Percentiles rank a stretch among this genome's conserved stretches.
Evolutionary conservation across 164 flowering plant species (phyloP).

Genomic region (Warburgia ugandensis): DNA sequence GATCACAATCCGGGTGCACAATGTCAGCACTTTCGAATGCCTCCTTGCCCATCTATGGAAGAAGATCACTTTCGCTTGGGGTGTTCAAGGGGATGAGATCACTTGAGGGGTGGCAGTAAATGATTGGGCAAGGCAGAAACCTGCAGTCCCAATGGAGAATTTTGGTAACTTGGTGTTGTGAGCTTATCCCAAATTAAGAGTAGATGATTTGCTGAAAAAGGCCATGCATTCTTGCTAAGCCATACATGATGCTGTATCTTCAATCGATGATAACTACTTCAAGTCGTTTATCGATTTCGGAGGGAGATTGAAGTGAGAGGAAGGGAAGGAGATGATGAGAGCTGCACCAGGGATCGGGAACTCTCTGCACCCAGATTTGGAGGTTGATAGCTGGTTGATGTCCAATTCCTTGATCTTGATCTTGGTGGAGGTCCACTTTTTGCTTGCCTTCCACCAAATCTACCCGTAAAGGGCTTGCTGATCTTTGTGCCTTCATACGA

Average conservation of each 20-base stretch:
- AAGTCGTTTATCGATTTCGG: slow-evolving; percentile 17
- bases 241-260: slow-evolving; percentile 10
- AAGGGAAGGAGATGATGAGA: slow-evolving; percentile 2
- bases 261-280: slow-evolving; percentile 10
- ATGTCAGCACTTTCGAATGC: slow-evolving; percentile 11
- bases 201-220: slow-evolving; percentile 6
- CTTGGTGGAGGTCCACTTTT: slow-evolving; percentile 17
- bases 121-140: slow-evolving; percentile 6
- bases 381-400: slow-evolving; percentile 17
- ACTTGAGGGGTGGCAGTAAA: slow-evolving; percentile 11
- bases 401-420: slow-evolving; percentile 10
- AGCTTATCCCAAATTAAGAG: slow-evolving; percentile 10
- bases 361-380: slow-evolving; percentile 5
- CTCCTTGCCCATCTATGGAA: slow-evolving; percentile 10
- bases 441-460: slow-evolving; percentile 9
- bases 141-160: slow-evolving; percentile 11
- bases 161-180: slow-evolving; percentile 15
- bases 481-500: slow-evolving; percentile 11
- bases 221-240: slow-evolving; percentile 6
- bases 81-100: not conserved
- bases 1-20: not conserved
- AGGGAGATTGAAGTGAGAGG: not conserved
- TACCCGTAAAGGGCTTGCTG: slow-evolving; percentile 11
- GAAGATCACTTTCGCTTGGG: slow-evolving; percentile 5
- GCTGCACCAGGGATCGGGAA: not conserved